These are phyloP conservation scores for Malus orientalis DNA, from an alignment of 306 rosid genomes.

Conservation along the genomic window DNA sequence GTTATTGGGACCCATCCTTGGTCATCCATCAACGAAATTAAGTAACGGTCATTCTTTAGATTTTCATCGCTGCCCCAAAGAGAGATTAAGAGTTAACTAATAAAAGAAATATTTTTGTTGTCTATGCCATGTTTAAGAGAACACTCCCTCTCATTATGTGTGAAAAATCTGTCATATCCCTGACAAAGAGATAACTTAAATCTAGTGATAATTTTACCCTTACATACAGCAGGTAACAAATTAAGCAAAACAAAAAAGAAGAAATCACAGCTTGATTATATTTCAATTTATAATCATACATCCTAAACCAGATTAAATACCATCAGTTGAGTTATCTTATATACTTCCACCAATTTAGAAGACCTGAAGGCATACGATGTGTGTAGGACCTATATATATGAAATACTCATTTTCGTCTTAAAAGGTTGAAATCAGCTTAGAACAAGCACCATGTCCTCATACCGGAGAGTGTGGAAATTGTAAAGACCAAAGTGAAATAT, in stretches of 20 bases:
- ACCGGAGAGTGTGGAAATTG: neutral
- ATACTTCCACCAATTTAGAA: neutral
- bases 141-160: neutral
- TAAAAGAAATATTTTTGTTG: neutral
- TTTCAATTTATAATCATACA: neutral
- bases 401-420: too few relatives aligned
- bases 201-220: neutral
- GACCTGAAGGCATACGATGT: neutral
- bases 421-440: too few relatives aligned
- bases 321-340: neutral
- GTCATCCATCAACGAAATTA: slow-evolving; percentile 81
- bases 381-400: too few relatives aligned
- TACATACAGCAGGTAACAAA: neutral
- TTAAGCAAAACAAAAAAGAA: neutral
- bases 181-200: neutral
- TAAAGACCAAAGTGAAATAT: neutral
- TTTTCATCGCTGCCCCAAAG: slow-evolving; percentile 86
- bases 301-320: neutral
- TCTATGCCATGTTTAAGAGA: too few relatives aligned
- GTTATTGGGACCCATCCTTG: slow-evolving; percentile 89
- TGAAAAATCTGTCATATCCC: neutral
- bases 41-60: slow-evolving; percentile 64
- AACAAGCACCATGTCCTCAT: too few relatives aligned
- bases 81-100: slow-evolving; percentile 38
- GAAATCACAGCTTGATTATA: neutral